Base-by-base conservation (phyloP, 495 filamentous ascomycete genomes). In the Thermothielavioides terrestris region DNA sequence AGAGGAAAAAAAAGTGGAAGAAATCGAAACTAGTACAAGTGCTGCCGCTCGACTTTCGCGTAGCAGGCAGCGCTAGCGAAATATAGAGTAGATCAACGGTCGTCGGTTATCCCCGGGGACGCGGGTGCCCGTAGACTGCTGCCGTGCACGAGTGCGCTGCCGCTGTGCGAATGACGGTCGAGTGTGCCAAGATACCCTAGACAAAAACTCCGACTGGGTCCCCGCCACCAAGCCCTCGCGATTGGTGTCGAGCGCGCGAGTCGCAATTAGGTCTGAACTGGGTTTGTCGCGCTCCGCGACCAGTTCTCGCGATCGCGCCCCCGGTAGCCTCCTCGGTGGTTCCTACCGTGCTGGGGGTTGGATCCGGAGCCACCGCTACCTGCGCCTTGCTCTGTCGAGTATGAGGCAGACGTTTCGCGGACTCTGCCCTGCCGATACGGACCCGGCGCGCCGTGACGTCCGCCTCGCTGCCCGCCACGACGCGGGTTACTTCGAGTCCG, bases 401-500 rank as follows among this genome's bases (percentile, higher is more conserved):
- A 55, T 1, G 50, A 47, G 4, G 60, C 34, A 4, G 42, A 54
- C 7, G 52, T 12, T 7, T 67, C 63, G 6, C 61, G 44, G 10
- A 49, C 42, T 41, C 62, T 64, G 14, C 44, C 45, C 18, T 45
- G 56, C 1, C 49, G 47, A 44, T 66, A 60, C 7, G 54, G 55
- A 1, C 53, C 56, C 6, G 64, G 57, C 1, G 57, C 32, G 2
- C 36, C 25, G 31, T 65, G 61, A 26, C 62, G 62, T 15, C 57
- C 47, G 6, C 62, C 53, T 9, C 64, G 59, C 36, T 56, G 59
- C 6, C 67, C 55, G 1, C 69, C 67, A 20, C 72, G 69, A 26
- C 75, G 72, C 2, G 74, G 71, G 44, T 74, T 77, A 61, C 72
- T 77, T 31, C 59, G 63, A 0, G 73, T 54, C n/a, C 58, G 64